Evolutionary conservation across 1,284 basidiomycete genomes (phyloP), one percentile per base, ranked within the genome.

Genomic region (Phlebopus sp.): DNA sequence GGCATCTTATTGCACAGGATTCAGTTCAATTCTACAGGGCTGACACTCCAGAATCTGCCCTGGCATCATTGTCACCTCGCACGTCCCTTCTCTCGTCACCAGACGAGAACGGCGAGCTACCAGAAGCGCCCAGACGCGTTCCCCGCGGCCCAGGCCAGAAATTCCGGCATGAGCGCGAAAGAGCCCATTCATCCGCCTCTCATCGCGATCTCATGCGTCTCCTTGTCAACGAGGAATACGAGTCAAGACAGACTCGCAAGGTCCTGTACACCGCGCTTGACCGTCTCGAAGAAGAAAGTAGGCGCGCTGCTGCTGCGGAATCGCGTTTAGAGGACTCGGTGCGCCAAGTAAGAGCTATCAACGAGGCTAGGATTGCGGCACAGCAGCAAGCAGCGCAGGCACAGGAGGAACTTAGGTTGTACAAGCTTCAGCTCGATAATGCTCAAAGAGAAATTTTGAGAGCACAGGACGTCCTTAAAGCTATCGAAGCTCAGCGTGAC

Each of bases 371-470:
- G 39, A 44, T 78, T 2, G 42, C 63, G 7, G 78, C 80, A 0
- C 74, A 83, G 58, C 72, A 76, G 43, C 76, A 82, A 4, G 73
- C 79, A 0, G 51, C 66, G 11, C 74, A 74, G 27, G 69, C 75
- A 2, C 71, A 69, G 27, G 78, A 83, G 46, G 79, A 84, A 45
- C 59, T 85, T 13, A 68, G 74, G 42, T 43, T 85, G 45, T 84
- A 84, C 63, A 79, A 84, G 54, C 57, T 81, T 4, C 82, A 86
- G 63, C 70, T 84, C 27, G 76, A 81, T 23, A 76, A 76, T 55
- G 84, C 84, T 3, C 80, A 82, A 55, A 66, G 69, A 49, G 84
- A 87, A 59, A 78, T 87, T 36, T 52, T 63, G 18, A 72, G 74
- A 39, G 75, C 76, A 23, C 71, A 76, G 55, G 69, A 71, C 3